Conservation (phyloP, 2,329 filamentous ascomycete species). For the Leptographium lundbergii region DNA sequence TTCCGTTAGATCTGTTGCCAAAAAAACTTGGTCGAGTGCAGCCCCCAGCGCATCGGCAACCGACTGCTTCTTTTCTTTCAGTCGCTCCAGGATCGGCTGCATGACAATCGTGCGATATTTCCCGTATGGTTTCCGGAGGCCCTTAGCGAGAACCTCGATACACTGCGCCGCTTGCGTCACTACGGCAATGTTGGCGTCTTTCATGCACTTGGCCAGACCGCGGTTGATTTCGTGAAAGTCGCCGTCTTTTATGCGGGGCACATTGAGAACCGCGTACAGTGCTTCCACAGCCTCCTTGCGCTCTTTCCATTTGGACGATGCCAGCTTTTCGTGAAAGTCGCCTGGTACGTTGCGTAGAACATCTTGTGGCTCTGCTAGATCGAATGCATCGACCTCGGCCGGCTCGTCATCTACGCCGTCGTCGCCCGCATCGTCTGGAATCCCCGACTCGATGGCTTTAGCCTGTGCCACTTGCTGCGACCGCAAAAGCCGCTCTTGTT, state of each 20-base stretch:
- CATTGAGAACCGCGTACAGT: conserved; percentile 62
- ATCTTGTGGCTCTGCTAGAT: conserved; percentile 78
- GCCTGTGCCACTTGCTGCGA: conserved; percentile 76
- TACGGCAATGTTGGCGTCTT: conserved; percentile 93
- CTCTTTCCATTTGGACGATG: conserved; percentile 96
- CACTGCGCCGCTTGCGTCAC: conserved; percentile 89
- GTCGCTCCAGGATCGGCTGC: conserved; percentile 80
- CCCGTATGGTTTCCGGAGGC: conserved; percentile 62
- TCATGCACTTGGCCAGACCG: conserved; percentile 90
- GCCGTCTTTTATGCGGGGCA: conserved; percentile 83
- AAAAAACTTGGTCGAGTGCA: conserved; percentile 61
- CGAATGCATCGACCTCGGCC: conserved; percentile 66
- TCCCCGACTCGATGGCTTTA: conserved; percentile 49
- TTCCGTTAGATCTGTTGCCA: conserved; percentile 60
- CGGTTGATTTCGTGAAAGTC: conserved; percentile 76
- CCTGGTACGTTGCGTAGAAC: conserved; percentile 69
- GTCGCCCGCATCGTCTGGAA: conserved; percentile 56
- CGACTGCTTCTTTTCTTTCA: conserved; percentile 92
- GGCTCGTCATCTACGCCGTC: conserved; percentile 47
- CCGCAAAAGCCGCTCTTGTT: conserved; percentile 78
- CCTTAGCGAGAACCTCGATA: conserved; percentile 78
- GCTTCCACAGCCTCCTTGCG: conserved; percentile 87
- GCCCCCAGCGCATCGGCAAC: conserved; percentile 80
- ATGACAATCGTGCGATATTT: conserved; percentile 75
- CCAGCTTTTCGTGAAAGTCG: conserved; percentile 71